Base-by-base conservation (phyloP, 169 alveolate species). In the Plasmodium knowlesi region DNA sequence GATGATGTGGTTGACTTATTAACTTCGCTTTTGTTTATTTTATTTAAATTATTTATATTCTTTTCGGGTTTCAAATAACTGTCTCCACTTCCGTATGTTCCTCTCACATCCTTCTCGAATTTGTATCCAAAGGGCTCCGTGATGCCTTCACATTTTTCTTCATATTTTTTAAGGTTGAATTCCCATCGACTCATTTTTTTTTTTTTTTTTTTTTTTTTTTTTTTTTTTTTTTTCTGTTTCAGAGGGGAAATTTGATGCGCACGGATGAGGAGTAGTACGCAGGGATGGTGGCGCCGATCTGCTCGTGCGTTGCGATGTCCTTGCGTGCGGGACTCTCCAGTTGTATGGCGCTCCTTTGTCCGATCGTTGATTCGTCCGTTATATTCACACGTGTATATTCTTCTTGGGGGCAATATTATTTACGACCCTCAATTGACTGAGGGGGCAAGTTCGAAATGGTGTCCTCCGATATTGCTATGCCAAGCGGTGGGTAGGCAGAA, bases 51-150 rank as follows among this genome's bases (percentile, higher is more conserved):
- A 37, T 78, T 76, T 78, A 88, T 78, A 88, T 79, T 88, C 22
- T 88, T 88, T 43, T 88, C 94, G 1, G 46, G 34, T 43, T 88
- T 88, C 57, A 88, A 16, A 50, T 88, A 88, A 79, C 85, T 88
- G 70, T 88, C 94, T 43, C 94, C 94, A 76, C 28, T 28, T 22
- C 86, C 89, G 71, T 88, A 88, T 12, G 72, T 32, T 37, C 54
- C 84, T 9, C 32, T 76, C 16, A 57, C 86, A 9, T 88, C 89
- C 28, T 78, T 79, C 34, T 72, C 94, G 81, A 88, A 88, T 57
- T 50, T 88, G 32, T 88, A 88, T 32, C 94, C 94, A 88, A 88
- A 88, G 19, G 94, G 94, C 50, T 88, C 94, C 81, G 84, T 39
- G 19, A 41, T 8, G 14, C 81, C 71, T 78, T 76, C 89, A 78